phyloP scores from a whole-genome alignment of 148 eudicot species.

The Fagopyrum homotropicum region DNA sequence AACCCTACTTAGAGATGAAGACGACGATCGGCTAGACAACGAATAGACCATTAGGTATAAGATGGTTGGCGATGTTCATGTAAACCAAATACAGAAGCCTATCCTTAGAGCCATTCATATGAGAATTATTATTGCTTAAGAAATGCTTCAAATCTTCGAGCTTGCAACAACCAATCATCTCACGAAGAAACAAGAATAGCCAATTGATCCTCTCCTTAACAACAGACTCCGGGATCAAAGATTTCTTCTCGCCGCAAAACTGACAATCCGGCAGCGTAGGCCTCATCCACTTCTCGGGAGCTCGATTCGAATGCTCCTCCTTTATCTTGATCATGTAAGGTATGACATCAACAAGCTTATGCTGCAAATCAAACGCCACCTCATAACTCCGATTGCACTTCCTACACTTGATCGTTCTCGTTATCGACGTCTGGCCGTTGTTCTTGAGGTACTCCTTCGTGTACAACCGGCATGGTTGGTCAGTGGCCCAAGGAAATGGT shows the following conservation, averaged over 20 bases:
- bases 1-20: too few species aligned
- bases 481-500: too few species aligned
- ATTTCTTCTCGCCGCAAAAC: slow-evolving; percentile 14
- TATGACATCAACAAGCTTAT: slow-evolving; percentile 6
- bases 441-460: too few species aligned
- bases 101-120: too few species aligned
- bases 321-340: slow-evolving; percentile 6
- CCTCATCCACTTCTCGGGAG: slow-evolving; percentile 15
- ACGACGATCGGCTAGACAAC: background rate
- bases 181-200: too few species aligned
- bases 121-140: too few species aligned
- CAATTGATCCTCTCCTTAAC: background rate
- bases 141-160: too few species aligned
- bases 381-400: slow-evolving; percentile 17
- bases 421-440: too few species aligned
- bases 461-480: too few species aligned
- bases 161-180: background rate
- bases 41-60: slow-evolving; percentile 16
- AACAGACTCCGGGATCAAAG: slow-evolving; percentile 18
- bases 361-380: slow-evolving; percentile 11
- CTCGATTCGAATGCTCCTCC: slow-evolving; percentile 12
- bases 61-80: slow-evolving; percentile 22
- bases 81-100: slow-evolving; percentile 13
- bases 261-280: slow-evolving; percentile 17
- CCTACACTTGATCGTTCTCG: slow-evolving; percentile 18